These are phyloP conservation scores for Zychaea mexicana DNA, from an alignment of 371 early-diverging fungal genomes.

Conservation along the genomic window DNA sequence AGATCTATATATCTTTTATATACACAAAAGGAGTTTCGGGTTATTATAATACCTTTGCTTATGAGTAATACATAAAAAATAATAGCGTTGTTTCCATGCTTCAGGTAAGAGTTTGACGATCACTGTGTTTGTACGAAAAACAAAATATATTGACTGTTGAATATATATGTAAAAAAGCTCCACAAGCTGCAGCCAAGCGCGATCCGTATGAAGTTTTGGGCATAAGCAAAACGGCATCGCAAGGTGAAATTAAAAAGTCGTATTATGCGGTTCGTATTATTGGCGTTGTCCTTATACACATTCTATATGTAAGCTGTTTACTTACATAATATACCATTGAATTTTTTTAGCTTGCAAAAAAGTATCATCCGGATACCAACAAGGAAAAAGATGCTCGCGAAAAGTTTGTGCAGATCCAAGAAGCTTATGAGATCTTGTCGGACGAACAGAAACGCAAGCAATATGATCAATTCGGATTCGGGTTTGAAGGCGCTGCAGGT, in stretches of 20 bases:
- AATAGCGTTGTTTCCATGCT: slow-evolving; percentile 32
- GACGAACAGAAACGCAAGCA: slow-evolving; percentile 88
- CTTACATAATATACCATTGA: neutral
- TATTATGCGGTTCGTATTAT: slow-evolving; percentile 75
- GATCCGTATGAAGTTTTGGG: slow-evolving; percentile 88
- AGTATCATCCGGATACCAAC: slow-evolving; percentile 97
- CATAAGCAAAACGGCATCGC: slow-evolving; percentile 73
- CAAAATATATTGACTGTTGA: neutral
- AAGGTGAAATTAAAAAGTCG: slow-evolving; percentile 91
- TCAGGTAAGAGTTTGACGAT: slow-evolving; percentile 35
- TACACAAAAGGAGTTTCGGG: no score
- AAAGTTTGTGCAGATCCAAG: slow-evolving; percentile 94
- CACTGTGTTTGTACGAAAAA: no score
- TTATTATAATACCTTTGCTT: no score
- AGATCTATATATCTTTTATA: neutral
- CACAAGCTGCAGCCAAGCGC: slow-evolving; percentile 45
- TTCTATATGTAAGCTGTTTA: no score
- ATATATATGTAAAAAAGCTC: slow-evolving; percentile 1
- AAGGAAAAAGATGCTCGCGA: slow-evolving; percentile 89
- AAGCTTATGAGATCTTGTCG: slow-evolving; percentile 93
- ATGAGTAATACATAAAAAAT: neutral
- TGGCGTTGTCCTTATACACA: neutral
- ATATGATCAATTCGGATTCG: slow-evolving; percentile 91
- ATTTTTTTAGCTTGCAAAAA: slow-evolving; percentile 75
- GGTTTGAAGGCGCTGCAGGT: slow-evolving; percentile 40